Base-by-base conservation (phyloP, 208 protist species). In the Endotrypanum monterogeii region DNA sequence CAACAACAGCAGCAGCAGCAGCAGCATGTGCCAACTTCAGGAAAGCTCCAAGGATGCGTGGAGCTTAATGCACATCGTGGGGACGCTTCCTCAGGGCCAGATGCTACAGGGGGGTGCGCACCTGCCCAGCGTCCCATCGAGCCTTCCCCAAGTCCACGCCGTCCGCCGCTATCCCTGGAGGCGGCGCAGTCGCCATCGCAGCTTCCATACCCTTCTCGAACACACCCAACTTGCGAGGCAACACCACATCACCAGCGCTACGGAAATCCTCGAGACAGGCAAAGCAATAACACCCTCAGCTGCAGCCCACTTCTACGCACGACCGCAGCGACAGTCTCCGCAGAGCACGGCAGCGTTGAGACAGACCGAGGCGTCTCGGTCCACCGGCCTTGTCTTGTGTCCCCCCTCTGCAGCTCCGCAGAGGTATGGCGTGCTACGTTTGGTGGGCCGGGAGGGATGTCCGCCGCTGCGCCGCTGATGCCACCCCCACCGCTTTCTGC, bases 71-170 rank as follows among this genome's bases (percentile, higher is more conserved):
- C 12, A 23, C 44, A 68, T 18, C 25, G 2, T 12, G n/a, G 16
- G 63, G 51, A 46, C 2, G 63, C n/a, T 37, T 2, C 28, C 14
- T 39, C 39, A 54, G 37, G 32, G 63, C 28, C n/a, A 41, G 63
- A 25, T 16, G 28, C 16, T 25, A 50, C 57, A 20, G 52, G n/a
- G 7, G 14, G 67, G 67, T 35, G 35, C 8, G 28, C 48, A 8
- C 6, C 20, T 37, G 35, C 51, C 32, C 30, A 56, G 20, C 75
- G 50, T 1, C 46, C 23, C 12, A 52, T 35, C 32, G 67, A 44
- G 20, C 60, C 41, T 37, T 80, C 76, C 35, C 76, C 76, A 66
- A 80, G 76, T 35, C 76, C 76, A 3, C 76, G 76, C 11, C 76
- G 69, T 18, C 76, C 76, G 25, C 54, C 12, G 14, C 44, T 71